phyloP scores from a whole-genome alignment of 495 filamentous ascomycete genomes.

The Staphylotrichum longicolle region DNA sequence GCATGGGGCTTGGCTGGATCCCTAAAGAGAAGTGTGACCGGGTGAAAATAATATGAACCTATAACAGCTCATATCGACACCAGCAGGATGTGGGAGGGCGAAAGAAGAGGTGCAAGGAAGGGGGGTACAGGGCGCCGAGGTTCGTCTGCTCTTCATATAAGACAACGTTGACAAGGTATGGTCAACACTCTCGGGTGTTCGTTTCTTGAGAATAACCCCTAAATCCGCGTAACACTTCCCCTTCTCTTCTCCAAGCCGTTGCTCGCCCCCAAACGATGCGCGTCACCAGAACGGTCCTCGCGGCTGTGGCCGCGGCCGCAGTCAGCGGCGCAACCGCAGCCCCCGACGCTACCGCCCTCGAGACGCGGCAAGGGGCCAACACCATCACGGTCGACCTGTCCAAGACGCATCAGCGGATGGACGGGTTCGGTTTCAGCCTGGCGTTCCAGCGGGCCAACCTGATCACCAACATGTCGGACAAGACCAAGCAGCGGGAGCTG shows the following conservation, averaged over 20 bases:
- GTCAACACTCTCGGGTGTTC: no score
- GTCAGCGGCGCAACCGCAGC: conserved; percentile 7
- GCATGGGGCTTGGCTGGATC: no score
- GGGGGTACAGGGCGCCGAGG: no score
- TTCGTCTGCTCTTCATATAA: no score
- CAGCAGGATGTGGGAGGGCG: neutral
- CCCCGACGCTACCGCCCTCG: conserved; percentile 17
- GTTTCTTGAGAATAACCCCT: no score
- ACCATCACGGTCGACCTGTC: conserved; percentile 45
- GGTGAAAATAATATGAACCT: neutral
- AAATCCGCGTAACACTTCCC: no score
- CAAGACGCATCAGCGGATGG: conserved; percentile 48
- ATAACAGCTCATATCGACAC: neutral
- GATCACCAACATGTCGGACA: conserved; percentile 48
- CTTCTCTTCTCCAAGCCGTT: no score
- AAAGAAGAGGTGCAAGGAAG: no score
- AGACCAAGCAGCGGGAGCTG: conserved; percentile 43
- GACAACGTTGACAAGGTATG: no score
- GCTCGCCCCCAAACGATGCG: conserved; percentile 12
- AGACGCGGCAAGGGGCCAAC: conserved; percentile 27
- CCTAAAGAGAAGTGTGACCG: no score
- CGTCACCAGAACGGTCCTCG: conserved; percentile 18
- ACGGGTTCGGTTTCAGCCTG: conserved; percentile 53
- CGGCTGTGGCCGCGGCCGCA: conserved; percentile 24
- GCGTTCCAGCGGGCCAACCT: conserved; percentile 57